phyloP scores from a whole-genome alignment of 1,139 yeast species.

The Nakaseomyces glabratus region DNA sequence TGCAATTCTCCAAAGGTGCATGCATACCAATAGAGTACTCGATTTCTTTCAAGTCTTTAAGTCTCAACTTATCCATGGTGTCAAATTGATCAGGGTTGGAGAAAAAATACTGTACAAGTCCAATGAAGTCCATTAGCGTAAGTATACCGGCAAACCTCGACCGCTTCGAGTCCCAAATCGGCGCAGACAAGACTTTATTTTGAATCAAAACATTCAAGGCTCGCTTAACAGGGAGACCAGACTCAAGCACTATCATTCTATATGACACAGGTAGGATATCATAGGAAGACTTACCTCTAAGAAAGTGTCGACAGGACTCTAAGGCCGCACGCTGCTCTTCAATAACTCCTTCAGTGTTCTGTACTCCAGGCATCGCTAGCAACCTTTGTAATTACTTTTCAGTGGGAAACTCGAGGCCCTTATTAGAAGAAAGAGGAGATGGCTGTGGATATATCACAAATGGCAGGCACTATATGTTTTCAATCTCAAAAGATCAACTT shows the following conservation, averaged over 20 bases:
- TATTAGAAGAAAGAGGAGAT: too few species aligned
- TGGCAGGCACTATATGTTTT: too few species aligned
- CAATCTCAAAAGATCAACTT: too few species aligned
- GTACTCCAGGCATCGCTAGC: background rate
- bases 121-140: constrained; percentile 83
- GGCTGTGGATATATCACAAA: too few species aligned
- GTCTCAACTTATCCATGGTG: constrained; percentile 70
- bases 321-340: constrained; percentile 36
- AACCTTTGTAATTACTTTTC: too few species aligned
- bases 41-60: constrained; percentile 73
- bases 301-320: constrained; percentile 66
- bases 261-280: constrained; percentile 93
- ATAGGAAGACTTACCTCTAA: constrained; percentile 82
- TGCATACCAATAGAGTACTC: constrained; percentile 81
- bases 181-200: constrained; percentile 89
- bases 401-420: too few species aligned
- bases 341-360: background rate
- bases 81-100: constrained; percentile 82
- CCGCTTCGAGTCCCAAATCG: constrained; percentile 82
- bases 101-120: constrained; percentile 86
- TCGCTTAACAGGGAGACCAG: constrained; percentile 77
- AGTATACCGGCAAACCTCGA: constrained; percentile 86
- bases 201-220: constrained; percentile 79
- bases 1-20: constrained; percentile 65
- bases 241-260: constrained; percentile 81